phyloP scores from a whole-genome alignment of 345 rosid species.

The Draba incana region DNA sequence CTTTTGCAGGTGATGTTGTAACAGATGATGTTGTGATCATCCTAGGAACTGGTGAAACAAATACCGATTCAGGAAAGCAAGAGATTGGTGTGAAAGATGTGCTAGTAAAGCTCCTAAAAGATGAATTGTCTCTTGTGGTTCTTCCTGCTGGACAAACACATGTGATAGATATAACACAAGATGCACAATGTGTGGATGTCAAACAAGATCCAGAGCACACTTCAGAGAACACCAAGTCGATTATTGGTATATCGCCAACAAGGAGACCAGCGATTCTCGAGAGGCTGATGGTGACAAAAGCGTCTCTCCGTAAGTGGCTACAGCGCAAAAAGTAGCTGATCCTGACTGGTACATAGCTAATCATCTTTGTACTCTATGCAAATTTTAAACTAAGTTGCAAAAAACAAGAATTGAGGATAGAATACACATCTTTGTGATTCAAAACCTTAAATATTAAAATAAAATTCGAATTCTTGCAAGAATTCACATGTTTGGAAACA shows the following conservation, averaged over 20 bases:
- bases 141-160: conserved; percentile 43
- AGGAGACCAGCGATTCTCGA: conserved; percentile 67
- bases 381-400: conserved; percentile 17
- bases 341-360: conserved; percentile 42
- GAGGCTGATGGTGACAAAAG: conserved; percentile 69
- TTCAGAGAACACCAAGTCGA: conserved; percentile 34
- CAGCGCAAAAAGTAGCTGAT: conserved; percentile 47
- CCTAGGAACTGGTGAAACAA: conserved; percentile 52
- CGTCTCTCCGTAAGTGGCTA: conserved; percentile 68
- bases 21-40: conserved; percentile 75
- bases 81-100: conserved; percentile 55
- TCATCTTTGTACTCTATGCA: conserved; percentile 25
- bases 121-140: conserved; percentile 76
- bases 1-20: conserved; percentile 60
- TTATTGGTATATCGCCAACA: conserved; percentile 46
- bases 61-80: conserved; percentile 36
- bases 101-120: conserved; percentile 57
- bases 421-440: background rate
- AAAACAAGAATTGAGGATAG: background rate
- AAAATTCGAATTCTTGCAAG: conserved; percentile 18
- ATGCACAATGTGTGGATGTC: conserved; percentile 25
- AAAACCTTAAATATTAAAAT: conserved; percentile 10
- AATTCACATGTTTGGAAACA: conserved; percentile 18
- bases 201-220: conserved; percentile 29
- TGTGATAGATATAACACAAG: conserved; percentile 18